Conservation (phyloP, 495 filamentous ascomycete species). For the Talaromyces ruber region DNA sequence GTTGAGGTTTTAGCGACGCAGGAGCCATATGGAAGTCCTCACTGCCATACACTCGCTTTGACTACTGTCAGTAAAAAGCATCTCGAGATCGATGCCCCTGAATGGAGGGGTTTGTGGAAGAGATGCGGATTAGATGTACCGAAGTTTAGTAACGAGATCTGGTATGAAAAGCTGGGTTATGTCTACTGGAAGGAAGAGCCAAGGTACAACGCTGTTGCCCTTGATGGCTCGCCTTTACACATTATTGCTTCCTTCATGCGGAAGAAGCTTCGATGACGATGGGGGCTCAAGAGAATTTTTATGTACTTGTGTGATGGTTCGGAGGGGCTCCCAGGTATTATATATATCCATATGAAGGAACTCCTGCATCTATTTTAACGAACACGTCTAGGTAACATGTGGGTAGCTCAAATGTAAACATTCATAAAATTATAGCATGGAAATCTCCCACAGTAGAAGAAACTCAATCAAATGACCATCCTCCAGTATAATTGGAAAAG, state of each 20-base stretch:
- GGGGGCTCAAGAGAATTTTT: too few species aligned
- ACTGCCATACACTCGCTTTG: conserved; percentile 15
- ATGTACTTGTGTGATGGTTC: background rate
- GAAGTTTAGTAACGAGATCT: conserved; percentile 18
- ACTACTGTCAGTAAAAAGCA: conserved; percentile 19
- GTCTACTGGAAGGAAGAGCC: conserved; percentile 21
- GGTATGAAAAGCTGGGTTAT: conserved; percentile 24
- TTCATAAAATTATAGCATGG: background rate
- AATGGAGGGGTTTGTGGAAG: conserved; percentile 13
- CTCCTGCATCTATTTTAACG: too few species aligned
- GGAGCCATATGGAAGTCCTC: conserved; percentile 16
- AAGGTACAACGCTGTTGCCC: conserved; percentile 9
- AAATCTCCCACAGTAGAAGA: background rate
- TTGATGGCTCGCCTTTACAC: conserved; percentile 10
- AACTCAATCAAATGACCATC: conserved; percentile 21
- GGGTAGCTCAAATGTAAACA: background rate
- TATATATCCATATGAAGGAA: background rate
- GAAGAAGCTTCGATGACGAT: conserved; percentile 15
- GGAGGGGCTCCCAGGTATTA: background rate
- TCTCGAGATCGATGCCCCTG: conserved; percentile 14
- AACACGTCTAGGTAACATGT: too few species aligned
- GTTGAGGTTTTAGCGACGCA: conserved; percentile 17
- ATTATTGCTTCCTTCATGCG: conserved; percentile 17
- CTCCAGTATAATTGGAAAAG: conserved; percentile 25
- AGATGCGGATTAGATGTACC: conserved; percentile 7